Evolutionary conservation across 495 filamentous ascomycete genomes (phyloP), one percentile per base, ranked within the genome.

Genomic region (Podospora tetraspora): DNA sequence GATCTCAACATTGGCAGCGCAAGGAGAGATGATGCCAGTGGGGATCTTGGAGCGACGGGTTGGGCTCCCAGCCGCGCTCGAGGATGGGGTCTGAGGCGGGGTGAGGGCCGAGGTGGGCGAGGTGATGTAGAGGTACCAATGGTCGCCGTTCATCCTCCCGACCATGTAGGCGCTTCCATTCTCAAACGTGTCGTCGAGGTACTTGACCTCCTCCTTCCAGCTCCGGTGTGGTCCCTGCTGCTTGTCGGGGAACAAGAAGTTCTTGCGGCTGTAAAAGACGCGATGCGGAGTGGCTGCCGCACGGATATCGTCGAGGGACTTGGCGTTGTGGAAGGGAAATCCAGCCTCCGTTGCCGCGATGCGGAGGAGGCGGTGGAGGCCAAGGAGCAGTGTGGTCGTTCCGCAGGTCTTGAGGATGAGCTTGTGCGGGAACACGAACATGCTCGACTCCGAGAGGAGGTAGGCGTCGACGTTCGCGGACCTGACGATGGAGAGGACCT

Each of bases 391-490:
- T 0, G 96, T 99, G 4, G 96, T 99, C 8, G 96, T 99, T 63
- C 96, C 96, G 75, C 96, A 99, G 12, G 96, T 99, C 88, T 99
- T 99, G 59, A 99, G 84, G 71, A 99, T 96, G 61, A 99, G 83
- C 83, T 99, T 99, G 87, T 99, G 95, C 24, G 93, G 93, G 79
- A 96, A 99, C 71, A 99, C 93, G 78, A 99, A 99, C 94, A 99
- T 92, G 88, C 95, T 98, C 22, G 96, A 98, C 80, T 99, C 96
- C 63, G 95, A 98, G 63, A 99, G 87, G 34, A 99, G 87, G 74
- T 99, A 99, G 71, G 96, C 96, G 78, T 99, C 96, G 66, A 97
- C 89, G 79, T 96, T 88, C 69, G 97, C 93, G n/a, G 94, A 96
- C 73, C 93, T 88, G 62, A 99, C 86, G 69, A 96, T 88, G 12